Percentiles rank a stretch among this genome's conserved stretches.
phyloP scores from a whole-genome alignment of 2,329 filamentous ascomycete species.

The Aspergillus latus region DNA sequence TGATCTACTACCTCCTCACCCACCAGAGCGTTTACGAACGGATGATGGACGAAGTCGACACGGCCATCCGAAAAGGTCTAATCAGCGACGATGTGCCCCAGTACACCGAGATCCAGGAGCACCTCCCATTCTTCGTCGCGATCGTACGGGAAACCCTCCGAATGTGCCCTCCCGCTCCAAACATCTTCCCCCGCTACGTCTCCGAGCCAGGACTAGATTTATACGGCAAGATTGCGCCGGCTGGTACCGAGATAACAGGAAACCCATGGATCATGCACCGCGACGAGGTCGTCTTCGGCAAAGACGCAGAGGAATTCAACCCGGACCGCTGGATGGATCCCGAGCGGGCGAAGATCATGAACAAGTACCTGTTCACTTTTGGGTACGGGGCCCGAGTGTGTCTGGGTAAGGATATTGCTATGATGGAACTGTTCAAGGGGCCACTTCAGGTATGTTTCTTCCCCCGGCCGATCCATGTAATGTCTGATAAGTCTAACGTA shows the following conservation, averaged over 20 bases:
- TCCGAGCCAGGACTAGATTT: constrained; percentile 38
- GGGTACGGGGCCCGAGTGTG: constrained; percentile 53
- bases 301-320: constrained; percentile 41
- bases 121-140: constrained; percentile 51
- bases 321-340: constrained; percentile 45
- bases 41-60: constrained; percentile 51
- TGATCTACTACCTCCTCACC: constrained; percentile 47
- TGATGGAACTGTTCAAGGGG: constrained; percentile 55
- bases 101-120: constrained; percentile 44
- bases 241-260: constrained; percentile 48
- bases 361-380: constrained; percentile 52
- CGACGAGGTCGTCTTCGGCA: constrained; percentile 43
- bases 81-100: constrained; percentile 37
- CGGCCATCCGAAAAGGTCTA: constrained; percentile 33
- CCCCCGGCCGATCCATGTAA: not conserved
- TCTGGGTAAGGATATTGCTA: constrained; percentile 52
- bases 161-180: constrained; percentile 52
- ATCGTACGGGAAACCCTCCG: constrained; percentile 54
- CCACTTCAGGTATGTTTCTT: constrained; percentile 30
- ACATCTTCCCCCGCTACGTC: constrained; percentile 52
- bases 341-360: constrained; percentile 43
- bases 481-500: not conserved
- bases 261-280: constrained; percentile 52
- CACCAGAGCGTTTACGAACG: constrained; percentile 45
- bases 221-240: constrained; percentile 42